Percentiles rank a stretch among this genome's conserved stretches.
These are phyloP conservation scores for Apiospora hydei DNA, from an alignment of 2,329 filamentous ascomycete genomes.

Conservation along the genomic window DNA sequence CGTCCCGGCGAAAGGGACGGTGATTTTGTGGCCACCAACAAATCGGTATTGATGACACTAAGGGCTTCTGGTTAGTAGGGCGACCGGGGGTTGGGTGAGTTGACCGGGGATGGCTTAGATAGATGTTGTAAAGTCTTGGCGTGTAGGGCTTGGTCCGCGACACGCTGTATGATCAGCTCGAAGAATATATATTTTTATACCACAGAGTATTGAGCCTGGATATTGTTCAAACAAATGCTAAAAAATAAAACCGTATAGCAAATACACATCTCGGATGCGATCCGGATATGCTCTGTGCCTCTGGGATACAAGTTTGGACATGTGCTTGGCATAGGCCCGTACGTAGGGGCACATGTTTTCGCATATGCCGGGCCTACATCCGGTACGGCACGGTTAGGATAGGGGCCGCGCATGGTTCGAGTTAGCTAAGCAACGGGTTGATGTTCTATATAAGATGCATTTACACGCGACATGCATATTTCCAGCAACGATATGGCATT, in stretches of 20 bases:
- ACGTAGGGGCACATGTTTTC: neutral
- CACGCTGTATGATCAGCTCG: neutral
- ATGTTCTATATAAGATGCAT: neutral
- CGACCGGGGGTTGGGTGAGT: neutral
- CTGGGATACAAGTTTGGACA: neutral
- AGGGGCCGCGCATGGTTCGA: neutral
- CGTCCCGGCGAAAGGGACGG: conserved; percentile 10
- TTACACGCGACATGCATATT: neutral
- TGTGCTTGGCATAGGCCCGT: neutral
- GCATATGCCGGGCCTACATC: neutral
- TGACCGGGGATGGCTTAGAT: neutral
- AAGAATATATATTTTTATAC: neutral
- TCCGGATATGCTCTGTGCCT: neutral
- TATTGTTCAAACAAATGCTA: neutral
- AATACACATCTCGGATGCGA: neutral
- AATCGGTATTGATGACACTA: neutral
- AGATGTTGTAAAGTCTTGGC: neutral
- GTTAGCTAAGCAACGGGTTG: neutral
- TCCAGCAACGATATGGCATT: neutral
- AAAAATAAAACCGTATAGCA: neutral
- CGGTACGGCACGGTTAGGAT: neutral
- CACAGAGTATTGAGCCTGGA: neutral
- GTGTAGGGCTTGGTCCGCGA: neutral
- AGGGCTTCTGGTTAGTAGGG: neutral
- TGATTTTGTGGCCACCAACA: neutral